Conservation (phyloP, 768 basidiomycete species). For the Macrocybe gigantea region DNA sequence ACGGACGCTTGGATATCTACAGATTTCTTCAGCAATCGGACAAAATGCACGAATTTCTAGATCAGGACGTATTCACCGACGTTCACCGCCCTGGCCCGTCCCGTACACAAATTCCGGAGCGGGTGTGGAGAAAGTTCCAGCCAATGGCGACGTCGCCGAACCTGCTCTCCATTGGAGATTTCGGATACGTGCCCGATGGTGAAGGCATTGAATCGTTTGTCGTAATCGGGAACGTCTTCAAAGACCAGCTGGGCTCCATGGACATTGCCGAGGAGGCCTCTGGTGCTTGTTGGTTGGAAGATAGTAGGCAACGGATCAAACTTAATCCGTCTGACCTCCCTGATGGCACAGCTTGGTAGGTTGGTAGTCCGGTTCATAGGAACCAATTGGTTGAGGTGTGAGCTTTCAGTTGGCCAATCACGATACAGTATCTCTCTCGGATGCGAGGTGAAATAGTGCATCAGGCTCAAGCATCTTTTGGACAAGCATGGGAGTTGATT, state of each 20-base stretch:
- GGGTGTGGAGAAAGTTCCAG: slow-evolving; percentile 1
- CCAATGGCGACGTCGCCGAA: neutral
- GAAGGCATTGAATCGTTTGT: slow-evolving; percentile 5
- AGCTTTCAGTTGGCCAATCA: slow-evolving; percentile 5
- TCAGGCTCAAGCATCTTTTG: neutral
- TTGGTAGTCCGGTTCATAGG: neutral
- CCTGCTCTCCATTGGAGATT: slow-evolving; percentile 3
- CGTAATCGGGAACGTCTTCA: neutral
- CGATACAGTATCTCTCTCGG: neutral
- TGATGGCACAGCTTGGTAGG: slow-evolving; percentile 5
- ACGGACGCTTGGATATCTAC: too few relatives aligned
- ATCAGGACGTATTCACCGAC: too few relatives aligned
- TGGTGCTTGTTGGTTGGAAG: slow-evolving; percentile 1
- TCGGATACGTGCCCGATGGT: slow-evolving; percentile 7
- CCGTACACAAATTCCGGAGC: neutral
- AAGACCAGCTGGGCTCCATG: slow-evolving; percentile 2
- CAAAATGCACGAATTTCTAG: too few relatives aligned
- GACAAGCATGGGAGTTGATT: slow-evolving; percentile 5
- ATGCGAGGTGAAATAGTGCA: slow-evolving; percentile 2
- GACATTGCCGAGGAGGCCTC: neutral
- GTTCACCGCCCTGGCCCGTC: neutral
- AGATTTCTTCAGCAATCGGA: too few relatives aligned
- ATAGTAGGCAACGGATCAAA: neutral
- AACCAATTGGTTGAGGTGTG: neutral
- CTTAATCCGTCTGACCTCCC: slow-evolving; percentile 1